phyloP scores from a whole-genome alignment of 805 yeast genomes.

The Yarrowia porcina region DNA sequence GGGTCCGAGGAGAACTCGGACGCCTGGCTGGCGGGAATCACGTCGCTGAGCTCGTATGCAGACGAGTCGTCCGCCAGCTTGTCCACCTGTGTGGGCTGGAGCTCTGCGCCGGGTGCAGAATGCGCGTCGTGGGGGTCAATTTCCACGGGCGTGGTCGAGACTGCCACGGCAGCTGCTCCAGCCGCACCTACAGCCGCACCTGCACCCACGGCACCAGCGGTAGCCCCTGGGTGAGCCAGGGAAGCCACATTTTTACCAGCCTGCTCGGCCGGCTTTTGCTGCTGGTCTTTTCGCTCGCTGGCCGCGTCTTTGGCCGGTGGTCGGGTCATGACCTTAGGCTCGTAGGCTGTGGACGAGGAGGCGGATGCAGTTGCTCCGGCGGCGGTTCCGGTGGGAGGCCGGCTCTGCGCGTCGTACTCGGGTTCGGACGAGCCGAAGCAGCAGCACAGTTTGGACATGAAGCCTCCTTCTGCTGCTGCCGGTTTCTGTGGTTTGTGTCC shows the following conservation, averaged over 20 bases:
- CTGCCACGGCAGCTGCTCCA: not conserved
- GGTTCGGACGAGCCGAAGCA: slow-evolving; percentile 12
- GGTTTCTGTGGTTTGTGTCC: slow-evolving; percentile 2
- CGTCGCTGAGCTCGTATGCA: slow-evolving; percentile 15
- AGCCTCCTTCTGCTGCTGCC: not conserved
- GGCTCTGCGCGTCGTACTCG: slow-evolving; percentile 13
- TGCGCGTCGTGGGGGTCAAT: slow-evolving; percentile 2
- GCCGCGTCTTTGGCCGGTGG: not conserved
- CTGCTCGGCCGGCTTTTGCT: not conserved
- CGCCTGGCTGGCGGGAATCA: not conserved
- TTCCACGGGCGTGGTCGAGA: not conserved
- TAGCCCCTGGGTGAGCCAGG: not conserved
- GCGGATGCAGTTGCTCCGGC: not conserved
- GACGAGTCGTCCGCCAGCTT: slow-evolving; percentile 18
- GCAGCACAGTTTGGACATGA: slow-evolving; percentile 15
- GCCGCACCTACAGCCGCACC: not conserved
- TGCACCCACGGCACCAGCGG: not conserved
- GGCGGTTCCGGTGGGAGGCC: not conserved
- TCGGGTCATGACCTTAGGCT: slow-evolving; percentile 3
- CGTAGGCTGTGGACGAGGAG: slow-evolving; percentile 7
- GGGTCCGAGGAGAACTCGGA: slow-evolving; percentile 23
- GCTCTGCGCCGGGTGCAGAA: not conserved
- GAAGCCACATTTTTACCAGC: not conserved
- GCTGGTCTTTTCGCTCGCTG: not conserved
- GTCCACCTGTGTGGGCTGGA: not conserved